A percentile compares a stretch with the other conserved stretches of the same genome.
These are phyloP conservation scores for Phlyctochytrium bullatum DNA, from an alignment of 192 early-diverging fungal genomes.

Conservation along the genomic window DNA sequence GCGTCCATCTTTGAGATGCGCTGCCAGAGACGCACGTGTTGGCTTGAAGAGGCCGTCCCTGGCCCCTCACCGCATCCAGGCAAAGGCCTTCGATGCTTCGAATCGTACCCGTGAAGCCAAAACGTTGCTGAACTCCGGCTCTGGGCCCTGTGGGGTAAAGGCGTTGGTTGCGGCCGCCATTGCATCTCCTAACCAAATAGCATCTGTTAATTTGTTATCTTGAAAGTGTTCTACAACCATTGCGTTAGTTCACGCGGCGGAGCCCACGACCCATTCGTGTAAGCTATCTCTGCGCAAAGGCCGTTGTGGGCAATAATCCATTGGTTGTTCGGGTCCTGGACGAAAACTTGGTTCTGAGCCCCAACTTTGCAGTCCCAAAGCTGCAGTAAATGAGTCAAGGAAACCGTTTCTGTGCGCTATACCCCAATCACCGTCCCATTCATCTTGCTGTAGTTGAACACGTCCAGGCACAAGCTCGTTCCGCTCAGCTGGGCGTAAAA, in stretches of 20 bases:
- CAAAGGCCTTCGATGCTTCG: background rate
- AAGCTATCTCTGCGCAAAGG: background rate
- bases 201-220: too few relatives aligned
- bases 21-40: slow-evolving; percentile 1
- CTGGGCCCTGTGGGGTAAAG: background rate
- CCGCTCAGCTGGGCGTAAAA: background rate
- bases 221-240: too few relatives aligned
- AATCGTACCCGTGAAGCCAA: background rate
- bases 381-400: too few relatives aligned
- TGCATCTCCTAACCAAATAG: background rate
- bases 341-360: background rate
- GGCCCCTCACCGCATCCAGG: background rate
- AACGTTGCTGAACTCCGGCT: background rate
- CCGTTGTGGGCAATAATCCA: slow-evolving; percentile 1
- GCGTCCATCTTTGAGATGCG: background rate
- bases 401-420: background rate
- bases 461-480: background rate
- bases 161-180: background rate
- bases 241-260: background rate
- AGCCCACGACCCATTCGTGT: background rate
- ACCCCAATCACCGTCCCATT: slow-evolving; percentile 4
- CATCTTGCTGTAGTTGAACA: background rate
- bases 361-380: background rate
- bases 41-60: background rate
- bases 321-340: background rate